Evolutionary conservation across 148 eudicot species (phyloP).

Genomic region (Rhododendron henanense): DNA sequence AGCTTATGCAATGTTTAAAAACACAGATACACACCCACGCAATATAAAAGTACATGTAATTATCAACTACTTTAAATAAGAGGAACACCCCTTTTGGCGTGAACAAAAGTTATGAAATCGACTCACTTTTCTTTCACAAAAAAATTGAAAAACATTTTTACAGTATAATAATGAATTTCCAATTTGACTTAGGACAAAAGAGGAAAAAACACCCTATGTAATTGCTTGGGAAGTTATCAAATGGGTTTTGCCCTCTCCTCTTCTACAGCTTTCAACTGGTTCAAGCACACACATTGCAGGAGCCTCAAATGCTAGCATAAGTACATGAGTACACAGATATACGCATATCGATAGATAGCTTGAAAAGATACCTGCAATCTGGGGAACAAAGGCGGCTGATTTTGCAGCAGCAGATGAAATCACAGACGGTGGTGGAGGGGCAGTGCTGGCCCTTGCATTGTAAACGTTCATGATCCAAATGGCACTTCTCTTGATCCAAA

Average conservation of each 20-base stretch:
- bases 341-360: neutral
- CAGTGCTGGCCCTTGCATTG: slow-evolving; percentile 23
- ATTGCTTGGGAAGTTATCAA: neutral
- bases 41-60: neutral
- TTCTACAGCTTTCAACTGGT: neutral
- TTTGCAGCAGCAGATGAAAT: slow-evolving; percentile 15
- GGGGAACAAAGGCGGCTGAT: slow-evolving; percentile 18
- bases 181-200: neutral
- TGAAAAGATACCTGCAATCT: slow-evolving; percentile 28
- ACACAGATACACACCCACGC: neutral
- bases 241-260: neutral
- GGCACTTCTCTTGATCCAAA: slow-evolving; percentile 54
- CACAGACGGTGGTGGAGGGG: slow-evolving; percentile 18
- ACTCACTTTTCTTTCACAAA: neutral
- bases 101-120: neutral
- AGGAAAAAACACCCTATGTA: neutral
- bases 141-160: neutral
- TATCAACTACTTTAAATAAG: neutral
- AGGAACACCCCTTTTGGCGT: neutral
- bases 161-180: neutral
- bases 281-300: neutral
- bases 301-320: neutral
- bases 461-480: slow-evolving; percentile 62
- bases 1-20: neutral
- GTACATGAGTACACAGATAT: neutral